phyloP scores from a whole-genome alignment of 179 eudicot species.

The Heliamphora pulchella region DNA sequence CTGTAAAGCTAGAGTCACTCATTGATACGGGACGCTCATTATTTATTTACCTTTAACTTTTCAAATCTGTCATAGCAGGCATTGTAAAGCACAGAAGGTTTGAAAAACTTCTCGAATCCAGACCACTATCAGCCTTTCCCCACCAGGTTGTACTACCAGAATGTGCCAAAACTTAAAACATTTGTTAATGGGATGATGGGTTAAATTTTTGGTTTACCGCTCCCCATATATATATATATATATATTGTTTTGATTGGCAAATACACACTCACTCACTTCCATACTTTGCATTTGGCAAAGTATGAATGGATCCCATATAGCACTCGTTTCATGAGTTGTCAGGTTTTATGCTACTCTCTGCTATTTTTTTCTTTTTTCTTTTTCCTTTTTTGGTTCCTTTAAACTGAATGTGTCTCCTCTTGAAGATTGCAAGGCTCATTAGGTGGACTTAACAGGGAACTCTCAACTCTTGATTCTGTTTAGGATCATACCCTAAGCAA shows the following conservation, averaged over 20 bases:
- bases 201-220: background rate
- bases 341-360: background rate
- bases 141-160: background rate
- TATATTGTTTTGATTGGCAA: too few species aligned
- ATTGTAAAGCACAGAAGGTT: background rate
- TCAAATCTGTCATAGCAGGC: background rate
- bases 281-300: too few species aligned
- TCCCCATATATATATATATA: background rate
- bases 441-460: too few species aligned
- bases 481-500: background rate
- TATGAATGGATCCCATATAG: background rate
- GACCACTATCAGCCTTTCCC: background rate
- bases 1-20: background rate
- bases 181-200: background rate
- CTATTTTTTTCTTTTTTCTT: background rate
- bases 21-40: background rate
- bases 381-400: background rate
- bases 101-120: conserved; percentile 2
- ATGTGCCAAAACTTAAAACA: background rate
- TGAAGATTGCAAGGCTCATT: too few species aligned
- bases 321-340: background rate
- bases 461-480: too few species aligned
- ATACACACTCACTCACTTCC: too few species aligned
- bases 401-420: background rate
- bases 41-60: background rate